Conservation (phyloP, 352 stramenopile species). For the Pythium diclinum region DNA sequence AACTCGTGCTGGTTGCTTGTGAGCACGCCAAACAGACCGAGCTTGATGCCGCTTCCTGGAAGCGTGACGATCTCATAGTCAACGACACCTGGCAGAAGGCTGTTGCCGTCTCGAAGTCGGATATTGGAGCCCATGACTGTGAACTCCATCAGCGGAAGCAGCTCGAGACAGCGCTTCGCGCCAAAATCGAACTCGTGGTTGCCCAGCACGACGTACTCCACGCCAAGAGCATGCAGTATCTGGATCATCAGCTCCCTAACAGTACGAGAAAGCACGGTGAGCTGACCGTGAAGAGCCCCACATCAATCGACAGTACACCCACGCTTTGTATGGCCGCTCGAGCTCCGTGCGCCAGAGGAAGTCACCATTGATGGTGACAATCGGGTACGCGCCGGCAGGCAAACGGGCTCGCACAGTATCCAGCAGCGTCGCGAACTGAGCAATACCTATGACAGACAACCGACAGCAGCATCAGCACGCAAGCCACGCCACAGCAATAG, state of each 20-base stretch:
- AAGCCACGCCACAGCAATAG: too few species aligned
- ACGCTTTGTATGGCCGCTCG: slow-evolving; percentile 32
- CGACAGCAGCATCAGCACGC: too few species aligned
- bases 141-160: background rate
- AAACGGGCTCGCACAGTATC: slow-evolving; percentile 5
- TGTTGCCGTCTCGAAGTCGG: background rate
- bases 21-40: slow-evolving; percentile 9
- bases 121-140: background rate
- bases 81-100: background rate
- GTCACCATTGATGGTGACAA: slow-evolving; percentile 35
- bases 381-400: slow-evolving; percentile 9
- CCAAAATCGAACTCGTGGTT: too few species aligned
- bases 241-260: background rate
- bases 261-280: too few species aligned
- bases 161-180: background rate
- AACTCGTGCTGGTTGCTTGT: background rate
- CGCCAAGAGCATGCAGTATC: background rate
- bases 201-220: too few species aligned
- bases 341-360: slow-evolving; percentile 28
- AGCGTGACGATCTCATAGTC: slow-evolving; percentile 7
- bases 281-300: slow-evolving; percentile 6
- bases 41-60: background rate
- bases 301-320: background rate
- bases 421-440: slow-evolving; percentile 23
- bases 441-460: slow-evolving; percentile 5